Percentiles rank a stretch among this genome's conserved stretches.
Evolutionary conservation across 1,284 basidiomycete genomes (phyloP).

Genomic region (Naganishia sp.): DNA sequence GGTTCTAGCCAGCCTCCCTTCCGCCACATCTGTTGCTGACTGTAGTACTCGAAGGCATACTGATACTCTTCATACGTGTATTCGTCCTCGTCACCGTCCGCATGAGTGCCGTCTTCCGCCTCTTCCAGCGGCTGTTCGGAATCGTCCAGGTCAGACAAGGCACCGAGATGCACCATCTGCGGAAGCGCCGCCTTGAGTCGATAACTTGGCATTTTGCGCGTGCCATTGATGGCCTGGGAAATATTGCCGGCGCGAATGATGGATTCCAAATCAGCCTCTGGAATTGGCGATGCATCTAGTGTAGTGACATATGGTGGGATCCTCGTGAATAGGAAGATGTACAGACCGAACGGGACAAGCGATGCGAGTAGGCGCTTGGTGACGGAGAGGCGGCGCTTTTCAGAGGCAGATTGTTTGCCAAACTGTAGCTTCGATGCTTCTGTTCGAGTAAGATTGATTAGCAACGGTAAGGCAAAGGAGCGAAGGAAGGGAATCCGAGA

Average conservation of each 20-base stretch:
- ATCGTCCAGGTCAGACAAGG: conserved; percentile 20
- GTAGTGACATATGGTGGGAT: conserved; percentile 51
- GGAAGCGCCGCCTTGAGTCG: conserved; percentile 20
- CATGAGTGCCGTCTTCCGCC: conserved; percentile 1
- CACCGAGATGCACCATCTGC: conserved; percentile 23
- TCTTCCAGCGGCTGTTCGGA: not conserved
- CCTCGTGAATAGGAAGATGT: conserved; percentile 51
- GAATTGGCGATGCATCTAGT: conserved; percentile 21
- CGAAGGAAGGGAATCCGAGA: not conserved
- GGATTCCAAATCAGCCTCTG: conserved; percentile 1
- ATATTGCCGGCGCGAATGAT: conserved; percentile 14
- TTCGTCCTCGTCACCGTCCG: not conserved
- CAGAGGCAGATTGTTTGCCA: conserved; percentile 1
- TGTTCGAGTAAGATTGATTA: not conserved
- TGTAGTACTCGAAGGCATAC: conserved; percentile 40
- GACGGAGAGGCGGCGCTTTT: conserved; percentile 36
- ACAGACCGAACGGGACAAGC: conserved; percentile 50
- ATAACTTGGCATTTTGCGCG: conserved; percentile 2
- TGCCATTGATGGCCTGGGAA: conserved; percentile 8
- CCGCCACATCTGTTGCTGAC: conserved; percentile 47
- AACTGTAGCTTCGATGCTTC: not conserved
- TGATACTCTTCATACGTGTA: conserved; percentile 22
- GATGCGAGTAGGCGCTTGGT: conserved; percentile 45
- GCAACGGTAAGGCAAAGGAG: not conserved
- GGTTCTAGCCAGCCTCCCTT: conserved; percentile 50